Base-by-base conservation (phyloP, 345 rosid species). In the Firmiana major region DNA sequence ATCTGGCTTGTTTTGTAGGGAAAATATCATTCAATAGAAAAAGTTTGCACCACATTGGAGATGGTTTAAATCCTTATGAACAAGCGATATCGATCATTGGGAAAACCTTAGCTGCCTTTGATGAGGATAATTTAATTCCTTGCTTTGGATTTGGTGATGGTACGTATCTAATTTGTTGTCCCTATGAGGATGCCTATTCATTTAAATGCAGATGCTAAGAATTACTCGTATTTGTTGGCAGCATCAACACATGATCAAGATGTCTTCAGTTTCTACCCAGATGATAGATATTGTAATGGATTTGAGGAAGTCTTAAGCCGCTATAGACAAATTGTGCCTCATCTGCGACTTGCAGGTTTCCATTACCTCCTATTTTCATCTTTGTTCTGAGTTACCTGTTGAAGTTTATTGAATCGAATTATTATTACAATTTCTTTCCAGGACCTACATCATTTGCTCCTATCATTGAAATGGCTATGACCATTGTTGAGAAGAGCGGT, bases 381-480 rank as follows among this genome's bases (percentile, higher is more conserved):
- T 31, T 42, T 62, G 24, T 71, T 77, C 51, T 59, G 51, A 10
- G 45, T 64, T 48, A 42, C 15, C 13, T 60, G 17, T 67, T 75
- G 11, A 76, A 65, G 73, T 65, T 80, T 69, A 51, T 49, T 53
- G 13, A 53, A 40, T 34, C 36, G 17, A 22, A 74, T 40, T 12
- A 10, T 57, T 74, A 21, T 79, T 60, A 53, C 62, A 48, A 42
- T 63, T 49, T 77, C 73, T 42, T 68, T 60, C 38, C 84, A 94
- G 98, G 99, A 1, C 99, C 99, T 9, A 96, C 98, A n/a, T 93
- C 99, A 7, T 96, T 96, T 89, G 98, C 98, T 19, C 99, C 98
- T 0, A 74, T 90, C 59, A 92, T 96, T 69, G 98, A 96, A 75
- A 96, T 90, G 98, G 97, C 95, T 53, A 91, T 91, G 89, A 88